Conservation (phyloP, 208 protist species). For the Leishmania lainsoni region DNA sequence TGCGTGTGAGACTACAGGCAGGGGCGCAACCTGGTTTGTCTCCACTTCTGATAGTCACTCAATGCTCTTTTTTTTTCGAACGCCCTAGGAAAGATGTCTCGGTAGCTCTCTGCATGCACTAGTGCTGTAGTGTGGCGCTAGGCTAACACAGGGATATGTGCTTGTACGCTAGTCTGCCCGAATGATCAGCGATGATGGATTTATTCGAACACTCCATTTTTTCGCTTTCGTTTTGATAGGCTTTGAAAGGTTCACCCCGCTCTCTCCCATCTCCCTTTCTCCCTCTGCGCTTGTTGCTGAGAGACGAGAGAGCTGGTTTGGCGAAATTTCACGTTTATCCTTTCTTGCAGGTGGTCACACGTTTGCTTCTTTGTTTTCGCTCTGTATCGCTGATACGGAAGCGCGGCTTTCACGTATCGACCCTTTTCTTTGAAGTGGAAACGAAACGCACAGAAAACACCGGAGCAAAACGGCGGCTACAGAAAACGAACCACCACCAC, state of each 20-base stretch:
- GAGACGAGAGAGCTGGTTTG: neutral
- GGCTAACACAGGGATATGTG: neutral
- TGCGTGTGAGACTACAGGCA: neutral
- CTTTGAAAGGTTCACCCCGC: neutral
- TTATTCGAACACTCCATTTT: neutral
- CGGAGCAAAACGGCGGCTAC: neutral
- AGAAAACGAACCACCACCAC: neutral
- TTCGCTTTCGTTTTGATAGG: neutral
- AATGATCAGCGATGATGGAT: neutral
- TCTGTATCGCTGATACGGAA: conserved; percentile 11
- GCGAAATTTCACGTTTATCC: neutral
- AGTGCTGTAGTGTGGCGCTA: neutral
- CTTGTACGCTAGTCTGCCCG: neutral
- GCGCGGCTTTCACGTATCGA: neutral
- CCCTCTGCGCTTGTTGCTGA: neutral
- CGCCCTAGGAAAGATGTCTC: neutral
- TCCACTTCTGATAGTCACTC: no score
- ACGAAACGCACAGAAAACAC: neutral
- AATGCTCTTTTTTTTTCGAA: neutral
- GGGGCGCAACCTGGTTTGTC: neutral
- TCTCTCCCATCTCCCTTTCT: neutral
- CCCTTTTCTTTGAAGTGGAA: neutral
- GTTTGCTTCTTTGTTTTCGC: conserved; percentile 5
- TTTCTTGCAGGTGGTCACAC: neutral
- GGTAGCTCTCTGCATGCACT: neutral